Evolutionary conservation across 2,329 filamentous ascomycete genomes (phyloP).

Genomic region (Malbranchea zuffiana): DNA sequence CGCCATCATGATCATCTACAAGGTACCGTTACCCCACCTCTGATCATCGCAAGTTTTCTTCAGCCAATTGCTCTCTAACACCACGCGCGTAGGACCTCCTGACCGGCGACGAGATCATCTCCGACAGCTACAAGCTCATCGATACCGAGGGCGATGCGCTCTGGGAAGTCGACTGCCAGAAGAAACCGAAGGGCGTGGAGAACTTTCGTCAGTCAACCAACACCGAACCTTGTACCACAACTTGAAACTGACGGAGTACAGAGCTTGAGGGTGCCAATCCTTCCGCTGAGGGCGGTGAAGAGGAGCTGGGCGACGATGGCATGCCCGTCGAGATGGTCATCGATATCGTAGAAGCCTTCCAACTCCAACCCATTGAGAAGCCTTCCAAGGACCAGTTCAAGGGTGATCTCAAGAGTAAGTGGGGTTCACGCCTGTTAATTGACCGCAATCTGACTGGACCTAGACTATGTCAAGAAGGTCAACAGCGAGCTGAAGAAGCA

Average conservation of each 20-base stretch:
- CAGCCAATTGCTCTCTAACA: conserved; percentile 3
- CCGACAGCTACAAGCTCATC: conserved; percentile 82
- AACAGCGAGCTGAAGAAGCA: conserved; percentile 58
- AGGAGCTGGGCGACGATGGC: conserved; percentile 63
- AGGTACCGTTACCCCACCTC: conserved; percentile 36
- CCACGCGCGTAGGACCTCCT: conserved; percentile 60
- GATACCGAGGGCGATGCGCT: conserved; percentile 59
- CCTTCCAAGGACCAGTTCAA: conserved; percentile 76
- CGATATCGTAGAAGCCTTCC: conserved; percentile 89
- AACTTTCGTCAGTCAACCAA: conserved; percentile 49
- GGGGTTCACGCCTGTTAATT: not conserved
- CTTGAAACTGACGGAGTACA: conserved; percentile 1
- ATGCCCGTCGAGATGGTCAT: conserved; percentile 54
- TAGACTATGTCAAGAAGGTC: conserved; percentile 86
- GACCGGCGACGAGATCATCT: conserved; percentile 89
- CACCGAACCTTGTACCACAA: not conserved
- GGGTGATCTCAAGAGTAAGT: conserved; percentile 70
- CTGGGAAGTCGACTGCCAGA: conserved; percentile 86
- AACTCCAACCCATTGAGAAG: conserved; percentile 47
- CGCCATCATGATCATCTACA: conserved; percentile 64
- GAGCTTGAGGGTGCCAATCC: conserved; percentile 71
- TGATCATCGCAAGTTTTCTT: conserved; percentile 1
- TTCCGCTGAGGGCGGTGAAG: conserved; percentile 73
- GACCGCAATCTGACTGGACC: conserved; percentile 1
- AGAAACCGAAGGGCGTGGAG: conserved; percentile 70